Evolutionary conservation across 129 eudicot genomes (phyloP), one percentile per base, ranked within the genome.

Genomic region (Artemisia tridentata): DNA sequence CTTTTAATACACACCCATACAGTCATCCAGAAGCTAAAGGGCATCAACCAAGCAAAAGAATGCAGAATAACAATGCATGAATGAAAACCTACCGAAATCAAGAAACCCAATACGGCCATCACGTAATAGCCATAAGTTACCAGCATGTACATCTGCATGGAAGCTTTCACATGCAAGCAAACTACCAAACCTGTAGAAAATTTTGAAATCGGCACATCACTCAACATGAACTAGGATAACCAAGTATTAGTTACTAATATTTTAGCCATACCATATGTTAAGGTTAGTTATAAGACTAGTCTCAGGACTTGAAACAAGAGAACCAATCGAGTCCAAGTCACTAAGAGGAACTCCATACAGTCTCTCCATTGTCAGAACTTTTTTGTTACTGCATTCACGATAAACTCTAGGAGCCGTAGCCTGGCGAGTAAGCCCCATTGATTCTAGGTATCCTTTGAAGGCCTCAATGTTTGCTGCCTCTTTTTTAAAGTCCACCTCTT

Each of bases 91-190:
- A 93, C 98, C 98, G 71, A 93, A 93, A 76, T 93, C 98, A 72
- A 93, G 95, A 79, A 87, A 93, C 23, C 98, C 98, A 66, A 93
- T 89, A 53, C 98, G 96, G 1, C 98, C 98, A 85, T 93, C 98
- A 67, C 92, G 98, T 66, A 93, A 83, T 56, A 81, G 74, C 98
- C 98, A 93, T 65, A 93, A 84, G 73, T 93, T 93, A 53, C 98
- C 98, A 17, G 98, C 98, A 82, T 93, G 98, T 48, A 93, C 96
- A 71, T 93, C 98, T 56, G 98, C 96, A 56, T 93, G 98, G 76
- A 93, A 93, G 50, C 81, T 74, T 75, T 93, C 96, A n/a, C n/a
- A n/a, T n/a, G n/a, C n/a, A n/a, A n/a, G n/a, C n/a, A n/a, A n/a
- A n/a, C n/a, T n/a, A n/a, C 98, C 98, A 82, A 89, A 93, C 98